These are phyloP conservation scores for Acacia melanoxylon DNA, from an alignment of 306 rosid species.

Conservation along the genomic window DNA sequence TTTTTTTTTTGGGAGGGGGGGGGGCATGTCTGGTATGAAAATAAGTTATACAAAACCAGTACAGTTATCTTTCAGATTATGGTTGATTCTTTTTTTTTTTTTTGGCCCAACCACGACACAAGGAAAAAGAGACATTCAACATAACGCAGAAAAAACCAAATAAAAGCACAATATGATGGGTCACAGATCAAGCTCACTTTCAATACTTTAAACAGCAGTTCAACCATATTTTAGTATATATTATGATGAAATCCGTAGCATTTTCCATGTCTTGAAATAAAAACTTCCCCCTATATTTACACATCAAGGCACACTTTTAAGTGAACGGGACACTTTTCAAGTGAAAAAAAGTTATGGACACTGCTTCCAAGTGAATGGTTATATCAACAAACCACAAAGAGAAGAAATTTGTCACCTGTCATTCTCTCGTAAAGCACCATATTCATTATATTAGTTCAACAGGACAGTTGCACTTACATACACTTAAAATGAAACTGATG, in stretches of 20 bases:
- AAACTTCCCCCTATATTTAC: background rate
- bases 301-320: background rate
- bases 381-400: background rate
- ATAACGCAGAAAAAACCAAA: background rate
- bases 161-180: background rate
- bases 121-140: background rate
- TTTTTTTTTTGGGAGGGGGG: too few relatives aligned
- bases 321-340: background rate
- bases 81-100: background rate
- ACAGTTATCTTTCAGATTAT: background rate
- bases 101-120: background rate
- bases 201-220: conserved; percentile 11
- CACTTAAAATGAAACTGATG: conserved; percentile 11
- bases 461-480: background rate
- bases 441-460: conserved; percentile 13
- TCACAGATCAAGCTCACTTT: background rate
- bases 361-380: background rate
- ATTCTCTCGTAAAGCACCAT: conserved; percentile 22
- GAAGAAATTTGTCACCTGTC: background rate
- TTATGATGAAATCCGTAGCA: background rate
- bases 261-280: conserved; percentile 14
- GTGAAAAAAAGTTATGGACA: too few relatives aligned
- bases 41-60: background rate
- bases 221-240: conserved; percentile 1
- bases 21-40: background rate